Conservation (phyloP, 371 early-diverging fungal species). For the Mortierella sp. region DNA sequence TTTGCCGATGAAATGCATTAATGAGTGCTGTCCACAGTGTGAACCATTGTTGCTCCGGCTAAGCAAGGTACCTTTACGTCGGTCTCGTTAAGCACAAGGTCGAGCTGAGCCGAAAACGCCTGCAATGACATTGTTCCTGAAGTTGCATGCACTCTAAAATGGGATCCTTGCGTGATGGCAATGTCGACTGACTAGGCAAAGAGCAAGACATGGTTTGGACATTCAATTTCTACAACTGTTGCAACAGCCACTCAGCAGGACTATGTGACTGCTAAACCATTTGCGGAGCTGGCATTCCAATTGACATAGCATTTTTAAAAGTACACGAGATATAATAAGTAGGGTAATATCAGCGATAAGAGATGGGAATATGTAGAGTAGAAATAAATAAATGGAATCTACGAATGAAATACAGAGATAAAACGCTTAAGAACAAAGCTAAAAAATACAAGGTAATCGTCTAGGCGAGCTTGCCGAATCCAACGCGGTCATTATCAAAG, state of each 20-base stretch:
- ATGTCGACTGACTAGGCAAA: not conserved
- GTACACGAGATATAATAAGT: too few relatives aligned
- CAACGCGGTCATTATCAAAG: conserved; percentile 75
- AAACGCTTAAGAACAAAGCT: not conserved
- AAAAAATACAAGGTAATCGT: not conserved
- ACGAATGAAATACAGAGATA: conserved; percentile 3
- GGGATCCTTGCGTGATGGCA: not conserved
- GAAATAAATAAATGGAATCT: not conserved
- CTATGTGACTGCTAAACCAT: not conserved
- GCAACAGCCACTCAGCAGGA: too few relatives aligned
- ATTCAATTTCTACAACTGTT: not conserved
- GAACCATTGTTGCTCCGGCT: not conserved
- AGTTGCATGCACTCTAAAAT: not conserved
- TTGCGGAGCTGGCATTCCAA: too few relatives aligned
- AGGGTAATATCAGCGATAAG: too few relatives aligned
- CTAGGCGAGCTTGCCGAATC: conserved; percentile 64
- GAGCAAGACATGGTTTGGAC: not conserved
- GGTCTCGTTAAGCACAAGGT: conserved; percentile 36
- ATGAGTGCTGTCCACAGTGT: not conserved
- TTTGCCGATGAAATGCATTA: not conserved
- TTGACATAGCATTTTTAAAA: too few relatives aligned
- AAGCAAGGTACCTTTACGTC: conserved; percentile 34
- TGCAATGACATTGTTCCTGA: conserved; percentile 25
- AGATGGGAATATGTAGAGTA: too few relatives aligned
- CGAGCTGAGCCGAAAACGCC: conserved; percentile 45